phyloP scores from a whole-genome alignment of 495 filamentous ascomycete species.

The Zalerion maritima region DNA sequence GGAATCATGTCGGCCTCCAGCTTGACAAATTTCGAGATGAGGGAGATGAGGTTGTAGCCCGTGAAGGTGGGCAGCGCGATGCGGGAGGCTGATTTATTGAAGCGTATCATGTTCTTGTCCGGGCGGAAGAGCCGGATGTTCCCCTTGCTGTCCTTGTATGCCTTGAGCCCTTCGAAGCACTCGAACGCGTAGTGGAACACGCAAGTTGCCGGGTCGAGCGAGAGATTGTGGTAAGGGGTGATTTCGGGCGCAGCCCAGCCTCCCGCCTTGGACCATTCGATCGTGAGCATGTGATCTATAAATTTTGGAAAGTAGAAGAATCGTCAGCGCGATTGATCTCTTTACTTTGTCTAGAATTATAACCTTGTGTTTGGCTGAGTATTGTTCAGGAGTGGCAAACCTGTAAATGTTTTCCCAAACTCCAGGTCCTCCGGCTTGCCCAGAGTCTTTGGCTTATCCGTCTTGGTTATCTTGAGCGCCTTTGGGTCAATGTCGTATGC shows the following conservation, averaged over 20 bases:
- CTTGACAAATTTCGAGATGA: constrained; percentile 65
- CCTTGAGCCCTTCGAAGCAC: constrained; percentile 98
- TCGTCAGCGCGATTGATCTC: not conserved
- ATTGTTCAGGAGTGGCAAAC: constrained; percentile 24
- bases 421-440: constrained; percentile 63
- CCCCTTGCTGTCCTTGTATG: constrained; percentile 69
- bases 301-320: not conserved
- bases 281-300: constrained; percentile 86
- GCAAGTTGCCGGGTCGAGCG: constrained; percentile 87
- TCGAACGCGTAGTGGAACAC: constrained; percentile 98
- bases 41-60: constrained; percentile 51
- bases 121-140: constrained; percentile 82
- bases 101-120: constrained; percentile 83
- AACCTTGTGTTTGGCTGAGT: not conserved
- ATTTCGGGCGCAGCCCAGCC: constrained; percentile 71
- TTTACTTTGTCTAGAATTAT: not conserved
- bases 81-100: constrained; percentile 77
- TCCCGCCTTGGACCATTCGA: constrained; percentile 76
- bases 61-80: constrained; percentile 84
- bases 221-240: constrained; percentile 89
- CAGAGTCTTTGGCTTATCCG: constrained; percentile 57
- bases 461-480: constrained; percentile 61
- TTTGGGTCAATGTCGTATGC: constrained; percentile 59
- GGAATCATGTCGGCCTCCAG: constrained; percentile 85
- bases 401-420: constrained; percentile 81